These are phyloP conservation scores for Pichia cactophila DNA, from an alignment of 1,139 yeast genomes.

Conservation along the genomic window DNA sequence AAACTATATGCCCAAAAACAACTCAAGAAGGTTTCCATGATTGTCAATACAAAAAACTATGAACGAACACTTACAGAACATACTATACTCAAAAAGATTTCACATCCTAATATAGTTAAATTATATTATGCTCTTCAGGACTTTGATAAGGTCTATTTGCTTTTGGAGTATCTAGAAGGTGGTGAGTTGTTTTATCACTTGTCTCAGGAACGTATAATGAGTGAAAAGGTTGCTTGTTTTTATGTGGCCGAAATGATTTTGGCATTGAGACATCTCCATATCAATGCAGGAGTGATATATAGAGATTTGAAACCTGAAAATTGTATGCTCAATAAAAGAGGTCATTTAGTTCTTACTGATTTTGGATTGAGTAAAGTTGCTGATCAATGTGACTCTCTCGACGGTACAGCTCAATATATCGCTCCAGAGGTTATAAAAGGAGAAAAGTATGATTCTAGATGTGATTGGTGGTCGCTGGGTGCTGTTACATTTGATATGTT, in stretches of 20 bases:
- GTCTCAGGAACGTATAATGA: conserved; percentile 42
- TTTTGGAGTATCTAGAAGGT: conserved; percentile 81
- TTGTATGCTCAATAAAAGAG: conserved; percentile 70
- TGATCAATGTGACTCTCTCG: conserved; percentile 53
- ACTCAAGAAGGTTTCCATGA: conserved; percentile 69
- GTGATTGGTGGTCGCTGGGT: conserved; percentile 93
- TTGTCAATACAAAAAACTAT: conserved; percentile 43
- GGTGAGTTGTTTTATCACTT: conserved; percentile 91
- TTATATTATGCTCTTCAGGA: conserved; percentile 89
- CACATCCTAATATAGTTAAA: conserved; percentile 85
- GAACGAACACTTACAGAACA: conserved; percentile 70
- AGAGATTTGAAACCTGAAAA: conserved; percentile 93
- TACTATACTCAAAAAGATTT: conserved; percentile 54
- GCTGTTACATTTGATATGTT: conserved; percentile 81
- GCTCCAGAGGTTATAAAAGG: conserved; percentile 92
- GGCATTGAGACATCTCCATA: conserved; percentile 75
- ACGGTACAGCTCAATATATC: conserved; percentile 94
- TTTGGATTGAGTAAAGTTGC: conserved; percentile 81
- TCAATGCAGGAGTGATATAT: conserved; percentile 72
- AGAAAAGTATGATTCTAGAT: conserved; percentile 73
- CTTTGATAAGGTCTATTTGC: conserved; percentile 74
- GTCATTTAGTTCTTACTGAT: conserved; percentile 84
- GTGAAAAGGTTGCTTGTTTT: conserved; percentile 75
- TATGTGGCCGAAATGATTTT: conserved; percentile 82
- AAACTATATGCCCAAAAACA: conserved; percentile 85